phyloP scores from a whole-genome alignment of 1,139 yeast genomes.

The Fermentozyma sake region DNA sequence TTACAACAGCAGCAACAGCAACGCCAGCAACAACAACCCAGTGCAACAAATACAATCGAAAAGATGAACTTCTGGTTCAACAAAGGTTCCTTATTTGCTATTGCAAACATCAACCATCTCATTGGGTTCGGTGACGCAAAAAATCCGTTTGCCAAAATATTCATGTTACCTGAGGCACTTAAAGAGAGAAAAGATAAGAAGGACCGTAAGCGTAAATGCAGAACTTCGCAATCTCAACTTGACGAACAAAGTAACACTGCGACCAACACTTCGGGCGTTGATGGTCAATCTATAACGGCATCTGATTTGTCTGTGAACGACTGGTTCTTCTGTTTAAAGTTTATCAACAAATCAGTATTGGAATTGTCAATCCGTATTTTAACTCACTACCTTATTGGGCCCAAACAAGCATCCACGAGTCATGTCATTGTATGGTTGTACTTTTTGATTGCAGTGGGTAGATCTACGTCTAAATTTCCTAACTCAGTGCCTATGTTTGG shows the following conservation, averaged over 20 bases:
- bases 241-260: constrained; percentile 12
- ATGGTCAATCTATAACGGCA: constrained; percentile 34
- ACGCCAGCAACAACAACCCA: constrained; percentile 19
- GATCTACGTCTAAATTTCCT: constrained; percentile 48
- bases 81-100: constrained; percentile 69
- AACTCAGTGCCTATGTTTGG: constrained; percentile 45
- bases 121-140: constrained; percentile 73
- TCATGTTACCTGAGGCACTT: constrained; percentile 65
- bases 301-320: constrained; percentile 44
- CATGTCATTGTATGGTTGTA: constrained; percentile 72
- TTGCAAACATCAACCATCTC: constrained; percentile 67
- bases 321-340: constrained; percentile 56
- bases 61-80: constrained; percentile 71
- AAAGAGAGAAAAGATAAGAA: constrained; percentile 69
- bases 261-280: constrained; percentile 16
- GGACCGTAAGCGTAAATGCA: constrained; percentile 55
- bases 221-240: constrained; percentile 21
- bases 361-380: constrained; percentile 64
- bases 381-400: constrained; percentile 63
- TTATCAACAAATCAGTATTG: constrained; percentile 58
- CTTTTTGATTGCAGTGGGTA: constrained; percentile 59
- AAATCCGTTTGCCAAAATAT: constrained; percentile 71
- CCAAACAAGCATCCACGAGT: constrained; percentile 63
- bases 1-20: constrained; percentile 21
- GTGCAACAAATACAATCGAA: constrained; percentile 40